Conservation (phyloP, 345 rosid genomes). For the Brassica carinata region DNA sequence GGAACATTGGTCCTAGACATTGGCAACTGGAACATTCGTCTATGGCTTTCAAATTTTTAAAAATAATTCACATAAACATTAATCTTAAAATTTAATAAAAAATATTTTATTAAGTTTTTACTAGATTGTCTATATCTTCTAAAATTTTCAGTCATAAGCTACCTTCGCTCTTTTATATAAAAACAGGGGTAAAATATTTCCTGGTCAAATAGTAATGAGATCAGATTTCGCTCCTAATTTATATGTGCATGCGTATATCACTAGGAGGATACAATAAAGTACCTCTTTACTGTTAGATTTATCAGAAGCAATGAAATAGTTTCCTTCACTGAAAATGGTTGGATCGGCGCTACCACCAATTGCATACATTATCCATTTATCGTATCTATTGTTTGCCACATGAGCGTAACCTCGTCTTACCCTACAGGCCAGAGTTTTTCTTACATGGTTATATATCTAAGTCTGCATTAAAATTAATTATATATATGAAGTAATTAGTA, state of each 20-base stretch:
- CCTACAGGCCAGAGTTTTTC: constrained; percentile 40
- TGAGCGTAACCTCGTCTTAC: constrained; percentile 82
- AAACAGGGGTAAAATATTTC: not conserved
- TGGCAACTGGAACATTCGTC: not conserved
- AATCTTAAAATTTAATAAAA: not conserved
- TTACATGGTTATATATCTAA: not conserved
- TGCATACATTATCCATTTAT: constrained; percentile 92
- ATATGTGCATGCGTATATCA: not conserved
- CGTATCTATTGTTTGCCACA: constrained; percentile 89
- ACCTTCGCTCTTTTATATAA: not conserved
- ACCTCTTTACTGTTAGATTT: constrained; percentile 62
- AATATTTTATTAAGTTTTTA: not conserved
- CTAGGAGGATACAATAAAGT: not conserved
- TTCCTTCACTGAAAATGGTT: constrained; percentile 89
- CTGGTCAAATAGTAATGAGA: not conserved
- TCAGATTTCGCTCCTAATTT: not conserved
- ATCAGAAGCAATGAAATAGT: constrained; percentile 72
- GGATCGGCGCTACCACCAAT: constrained; percentile 97
- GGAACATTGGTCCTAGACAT: not conserved
- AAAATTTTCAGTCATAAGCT: not conserved
- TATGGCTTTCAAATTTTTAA: not conserved
- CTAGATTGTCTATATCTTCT: not conserved
- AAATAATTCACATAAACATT: not conserved
- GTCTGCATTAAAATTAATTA: not conserved
- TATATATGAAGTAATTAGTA: not conserved